phyloP scores from a whole-genome alignment of 2,329 filamentous ascomycete species.

The Cryphonectria parasitica region DNA sequence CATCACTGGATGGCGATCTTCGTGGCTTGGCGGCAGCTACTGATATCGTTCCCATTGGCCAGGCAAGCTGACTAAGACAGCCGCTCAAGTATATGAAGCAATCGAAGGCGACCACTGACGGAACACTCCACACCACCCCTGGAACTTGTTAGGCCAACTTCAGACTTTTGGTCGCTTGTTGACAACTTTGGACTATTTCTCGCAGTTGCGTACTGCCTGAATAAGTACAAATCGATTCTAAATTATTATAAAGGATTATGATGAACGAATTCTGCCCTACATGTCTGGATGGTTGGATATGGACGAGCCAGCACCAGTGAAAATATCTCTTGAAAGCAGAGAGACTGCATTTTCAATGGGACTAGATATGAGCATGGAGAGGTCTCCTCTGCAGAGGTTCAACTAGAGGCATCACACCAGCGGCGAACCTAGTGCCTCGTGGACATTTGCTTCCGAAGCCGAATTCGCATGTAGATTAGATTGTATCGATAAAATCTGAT shows the following conservation, averaged over 20 bases:
- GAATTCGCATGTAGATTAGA: background rate
- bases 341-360: background rate
- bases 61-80: slow-evolving; percentile 5
- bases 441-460: background rate
- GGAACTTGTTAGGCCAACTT: too few relatives aligned
- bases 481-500: background rate
- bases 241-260: background rate
- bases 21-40: background rate
- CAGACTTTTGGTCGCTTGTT: background rate
- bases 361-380: background rate
- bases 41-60: slow-evolving; percentile 14
- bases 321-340: background rate
- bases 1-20: slow-evolving; percentile 11
- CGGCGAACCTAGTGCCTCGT: background rate
- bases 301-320: background rate
- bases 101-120: background rate
- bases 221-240: too few relatives aligned
- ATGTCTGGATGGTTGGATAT: background rate
- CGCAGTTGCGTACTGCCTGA: background rate
- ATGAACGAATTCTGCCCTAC: background rate
- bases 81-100: background rate
- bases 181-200: background rate
- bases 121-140: too few relatives aligned
- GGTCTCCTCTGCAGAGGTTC: background rate
- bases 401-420: background rate